phyloP scores from a whole-genome alignment of 1,284 basidiomycete species.

The Puccinia horiana region DNA sequence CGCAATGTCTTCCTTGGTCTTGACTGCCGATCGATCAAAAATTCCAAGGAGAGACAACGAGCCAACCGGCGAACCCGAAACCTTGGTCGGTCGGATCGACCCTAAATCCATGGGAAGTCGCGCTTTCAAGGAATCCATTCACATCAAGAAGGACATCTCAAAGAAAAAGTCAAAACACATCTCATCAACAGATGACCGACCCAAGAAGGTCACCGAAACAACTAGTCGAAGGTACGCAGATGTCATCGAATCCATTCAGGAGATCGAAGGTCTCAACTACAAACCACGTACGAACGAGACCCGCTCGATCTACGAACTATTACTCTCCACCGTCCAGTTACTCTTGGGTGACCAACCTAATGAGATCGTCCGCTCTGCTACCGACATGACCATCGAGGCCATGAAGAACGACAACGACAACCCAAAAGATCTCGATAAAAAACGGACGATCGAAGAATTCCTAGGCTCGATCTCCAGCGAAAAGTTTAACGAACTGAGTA shows the following conservation, averaged over 20 bases:
- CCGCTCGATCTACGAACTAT: conserved; percentile 88
- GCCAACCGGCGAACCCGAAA: conserved; percentile 91
- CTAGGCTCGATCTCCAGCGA: conserved; percentile 72
- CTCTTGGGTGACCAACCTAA: conserved; percentile 88
- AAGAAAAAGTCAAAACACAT: conserved; percentile 73
- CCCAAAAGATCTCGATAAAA: conserved; percentile 96
- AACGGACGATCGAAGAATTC: conserved; percentile 86
- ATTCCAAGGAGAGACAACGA: conserved; percentile 68
- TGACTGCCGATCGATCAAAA: conserved; percentile 55
- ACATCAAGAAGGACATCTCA: conserved; percentile 72
- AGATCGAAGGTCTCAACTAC: conserved; percentile 85
- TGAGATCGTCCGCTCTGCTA: conserved; percentile 90
- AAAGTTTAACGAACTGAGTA: conserved; percentile 79
- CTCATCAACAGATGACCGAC: conserved; percentile 55
- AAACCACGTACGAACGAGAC: conserved; percentile 91
- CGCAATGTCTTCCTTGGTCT: conserved; percentile 54
- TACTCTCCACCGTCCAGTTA: conserved; percentile 79
- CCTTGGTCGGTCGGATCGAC: conserved; percentile 87
- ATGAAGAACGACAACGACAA: conserved; percentile 75
- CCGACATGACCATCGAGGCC: conserved; percentile 84
- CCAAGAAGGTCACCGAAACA: conserved; percentile 48
- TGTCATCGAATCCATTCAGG: conserved; percentile 79
- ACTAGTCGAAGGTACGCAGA: conserved; percentile 67
- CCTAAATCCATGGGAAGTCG: conserved; percentile 90
- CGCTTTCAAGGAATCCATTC: conserved; percentile 74